Evolutionary conservation across 2,329 filamentous ascomycete genomes (phyloP), one percentile per base, ranked within the genome.

Genomic region (Neodidymelliopsis sp.): DNA sequence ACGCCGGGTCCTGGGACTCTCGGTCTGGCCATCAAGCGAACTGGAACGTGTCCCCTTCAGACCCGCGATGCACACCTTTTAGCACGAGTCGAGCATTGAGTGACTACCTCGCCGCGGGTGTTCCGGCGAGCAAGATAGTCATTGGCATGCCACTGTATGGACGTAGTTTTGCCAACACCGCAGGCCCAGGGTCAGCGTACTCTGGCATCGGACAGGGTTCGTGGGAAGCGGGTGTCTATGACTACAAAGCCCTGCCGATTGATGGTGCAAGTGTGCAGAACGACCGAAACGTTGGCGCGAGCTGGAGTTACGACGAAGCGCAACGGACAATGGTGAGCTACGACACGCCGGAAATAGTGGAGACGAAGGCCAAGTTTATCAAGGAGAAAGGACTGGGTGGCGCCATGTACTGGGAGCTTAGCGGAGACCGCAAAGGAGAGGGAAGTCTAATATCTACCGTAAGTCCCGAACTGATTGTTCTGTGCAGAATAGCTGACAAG

Each of bases 1-100:
- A 85, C 50, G 60, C 71, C 10, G 71, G 71, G 7, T 67, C 64
- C 1, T 72, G 70, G 69, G 67, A 72, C 53, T 36, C 57, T 4
- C 55, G 57, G 19, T 56, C 71, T 3, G 70, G 70, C 13, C 69
- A 73, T 43, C 53, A 67, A 22, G 69, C 70, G 8, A 72, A 72
- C 55, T 63, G 51, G 44, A 39, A 65, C 22, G 45, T 59, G 0
- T 71, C 68, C 2, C 36, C 53, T 3, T 44, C 13, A 29, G 67
- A 69, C 49, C 63, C 67, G 1, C 30, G 27, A 29, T 63, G 58
- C 56, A 74, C 71, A 1, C 70, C 68, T 2, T 72, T 66, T 49
- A 71, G 65, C 52, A 72, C 70, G 6, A 35, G 53, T 7, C 57
- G 67, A 41, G 67, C 69, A 2, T 43, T 74, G 15, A 28, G 42